Percentiles rank a stretch among this genome's conserved stretches.
Evolutionary conservation across 192 early-diverging fungal genomes (phyloP).

Genomic region (Umbelopsis vinacea): DNA sequence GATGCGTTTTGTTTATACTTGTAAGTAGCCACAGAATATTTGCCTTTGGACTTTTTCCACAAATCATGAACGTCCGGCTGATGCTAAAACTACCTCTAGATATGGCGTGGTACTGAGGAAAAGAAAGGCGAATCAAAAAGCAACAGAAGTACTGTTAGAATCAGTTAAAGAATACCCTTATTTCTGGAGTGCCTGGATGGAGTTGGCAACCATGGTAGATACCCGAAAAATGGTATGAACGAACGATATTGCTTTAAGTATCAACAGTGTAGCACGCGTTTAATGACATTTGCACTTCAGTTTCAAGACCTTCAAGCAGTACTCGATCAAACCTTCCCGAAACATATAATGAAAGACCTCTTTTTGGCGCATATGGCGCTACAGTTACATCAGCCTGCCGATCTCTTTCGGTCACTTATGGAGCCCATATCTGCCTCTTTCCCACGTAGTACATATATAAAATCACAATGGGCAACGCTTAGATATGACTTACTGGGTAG

Average conservation of each 20-base stretch:
- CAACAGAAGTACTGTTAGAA: slow-evolving; percentile 59
- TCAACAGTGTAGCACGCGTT: not conserved
- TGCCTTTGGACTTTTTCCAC: not conserved
- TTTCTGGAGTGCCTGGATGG: slow-evolving; percentile 94
- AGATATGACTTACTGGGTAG: slow-evolving; percentile 59
- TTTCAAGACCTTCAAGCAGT: slow-evolving; percentile 32
- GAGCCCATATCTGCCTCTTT: slow-evolving; percentile 57
- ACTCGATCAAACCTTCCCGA: slow-evolving; percentile 20
- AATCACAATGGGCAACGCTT: slow-evolving; percentile 61
- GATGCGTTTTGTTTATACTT: slow-evolving; percentile 76
- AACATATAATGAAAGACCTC: slow-evolving; percentile 39
- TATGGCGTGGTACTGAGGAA: slow-evolving; percentile 58
- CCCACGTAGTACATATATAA: slow-evolving; percentile 66
- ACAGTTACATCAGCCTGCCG: slow-evolving; percentile 50
- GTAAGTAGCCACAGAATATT: slow-evolving; percentile 42
- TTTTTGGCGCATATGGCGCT: slow-evolving; percentile 63
- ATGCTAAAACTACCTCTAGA: slow-evolving; percentile 38
- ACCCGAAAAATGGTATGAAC: slow-evolving; percentile 38
- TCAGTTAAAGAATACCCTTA: slow-evolving; percentile 76
- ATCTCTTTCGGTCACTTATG: slow-evolving; percentile 33
- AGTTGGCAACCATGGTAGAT: slow-evolving; percentile 62
- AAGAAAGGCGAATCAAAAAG: slow-evolving; percentile 43
- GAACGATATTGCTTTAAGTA: not conserved
- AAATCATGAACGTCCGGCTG: slow-evolving; percentile 8
- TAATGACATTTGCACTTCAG: not conserved